Evolutionary conservation across 2,329 filamentous ascomycete genomes (phyloP).

Genomic region (Colletotrichum noveboracense): DNA sequence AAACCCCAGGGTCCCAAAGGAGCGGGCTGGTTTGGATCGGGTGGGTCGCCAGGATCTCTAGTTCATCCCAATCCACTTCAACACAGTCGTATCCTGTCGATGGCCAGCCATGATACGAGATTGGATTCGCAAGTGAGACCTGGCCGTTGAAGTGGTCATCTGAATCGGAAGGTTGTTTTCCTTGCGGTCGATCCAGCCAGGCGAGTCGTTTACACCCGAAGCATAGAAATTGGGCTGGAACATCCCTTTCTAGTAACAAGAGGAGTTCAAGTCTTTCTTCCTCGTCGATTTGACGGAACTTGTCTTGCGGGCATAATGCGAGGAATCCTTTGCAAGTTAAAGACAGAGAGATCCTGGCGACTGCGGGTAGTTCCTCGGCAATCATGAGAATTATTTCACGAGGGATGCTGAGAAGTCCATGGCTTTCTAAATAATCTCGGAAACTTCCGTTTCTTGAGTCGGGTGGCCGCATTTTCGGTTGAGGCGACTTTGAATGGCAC

Average conservation of each 20-base stretch:
- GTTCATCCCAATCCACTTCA: no score
- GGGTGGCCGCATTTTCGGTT: no score
- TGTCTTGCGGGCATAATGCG: not conserved
- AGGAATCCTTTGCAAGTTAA: not conserved
- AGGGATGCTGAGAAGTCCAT: not conserved
- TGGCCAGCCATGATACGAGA: no score
- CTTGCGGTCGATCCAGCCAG: no score
- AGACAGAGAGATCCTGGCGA: not conserved
- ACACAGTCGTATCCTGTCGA: no score
- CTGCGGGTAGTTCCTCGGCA: not conserved
- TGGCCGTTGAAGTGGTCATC: no score
- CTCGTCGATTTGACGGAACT: rapidly evolving
- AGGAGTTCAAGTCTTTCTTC: not conserved
- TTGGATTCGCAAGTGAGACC: no score
- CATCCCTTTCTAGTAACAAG: not conserved
- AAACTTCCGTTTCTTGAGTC: rapidly evolving
- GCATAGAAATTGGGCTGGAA: not conserved
- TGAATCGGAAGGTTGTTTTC: no score
- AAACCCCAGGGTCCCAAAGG: no score
- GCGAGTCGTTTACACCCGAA: no score
- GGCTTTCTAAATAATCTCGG: not conserved
- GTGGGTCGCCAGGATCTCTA: no score
- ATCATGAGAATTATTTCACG: not conserved
- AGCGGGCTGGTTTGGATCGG: no score
- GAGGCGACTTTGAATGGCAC: not conserved